Conservation (phyloP, 2,329 filamentous ascomycete species). For the Exophiala xenobiotica region DNA sequence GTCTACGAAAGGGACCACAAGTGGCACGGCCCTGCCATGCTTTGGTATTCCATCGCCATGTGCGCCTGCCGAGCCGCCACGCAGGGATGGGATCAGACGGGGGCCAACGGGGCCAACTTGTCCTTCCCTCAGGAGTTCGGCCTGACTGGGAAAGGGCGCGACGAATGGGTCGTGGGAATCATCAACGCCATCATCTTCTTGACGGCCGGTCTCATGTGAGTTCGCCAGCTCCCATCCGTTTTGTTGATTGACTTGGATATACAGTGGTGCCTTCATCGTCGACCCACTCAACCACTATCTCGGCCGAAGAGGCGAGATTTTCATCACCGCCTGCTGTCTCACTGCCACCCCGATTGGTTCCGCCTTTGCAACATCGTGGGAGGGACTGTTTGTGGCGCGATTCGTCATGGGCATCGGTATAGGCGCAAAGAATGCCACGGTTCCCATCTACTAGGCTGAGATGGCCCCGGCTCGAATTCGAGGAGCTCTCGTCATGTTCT, state of each 20-base stretch:
- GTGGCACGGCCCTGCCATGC: conserved; percentile 36
- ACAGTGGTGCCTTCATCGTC: conserved; percentile 35
- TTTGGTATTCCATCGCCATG: conserved; percentile 38
- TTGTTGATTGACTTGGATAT: not conserved
- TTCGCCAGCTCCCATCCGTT: conserved; percentile 1
- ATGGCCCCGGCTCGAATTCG: conserved; percentile 51
- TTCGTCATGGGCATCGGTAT: conserved; percentile 45
- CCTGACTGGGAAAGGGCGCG: conserved; percentile 20
- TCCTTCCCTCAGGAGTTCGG: conserved; percentile 33
- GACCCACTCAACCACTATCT: conserved; percentile 40
- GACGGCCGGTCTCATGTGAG: conserved; percentile 38
- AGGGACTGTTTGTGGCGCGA: conserved; percentile 41
- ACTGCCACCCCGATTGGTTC: conserved; percentile 41
- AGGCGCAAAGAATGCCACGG: conserved; percentile 44
- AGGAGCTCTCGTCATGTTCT: conserved; percentile 53
- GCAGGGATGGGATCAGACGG: conserved; percentile 40
- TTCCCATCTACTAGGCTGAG: conserved; percentile 50
- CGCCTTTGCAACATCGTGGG: conserved; percentile 38
- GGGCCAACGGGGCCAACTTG: conserved; percentile 40
- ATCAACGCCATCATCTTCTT: conserved; percentile 43
- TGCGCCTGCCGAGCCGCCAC: conserved; percentile 38
- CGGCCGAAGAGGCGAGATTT: conserved; percentile 35
- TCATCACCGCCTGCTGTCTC: conserved; percentile 37
- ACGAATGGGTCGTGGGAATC: conserved; percentile 41
- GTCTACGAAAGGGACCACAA: conserved; percentile 27